Evolutionary conservation across 345 rosid species (phyloP), one percentile per base, ranked within the genome.

Genomic region (Murraya koenigii): DNA sequence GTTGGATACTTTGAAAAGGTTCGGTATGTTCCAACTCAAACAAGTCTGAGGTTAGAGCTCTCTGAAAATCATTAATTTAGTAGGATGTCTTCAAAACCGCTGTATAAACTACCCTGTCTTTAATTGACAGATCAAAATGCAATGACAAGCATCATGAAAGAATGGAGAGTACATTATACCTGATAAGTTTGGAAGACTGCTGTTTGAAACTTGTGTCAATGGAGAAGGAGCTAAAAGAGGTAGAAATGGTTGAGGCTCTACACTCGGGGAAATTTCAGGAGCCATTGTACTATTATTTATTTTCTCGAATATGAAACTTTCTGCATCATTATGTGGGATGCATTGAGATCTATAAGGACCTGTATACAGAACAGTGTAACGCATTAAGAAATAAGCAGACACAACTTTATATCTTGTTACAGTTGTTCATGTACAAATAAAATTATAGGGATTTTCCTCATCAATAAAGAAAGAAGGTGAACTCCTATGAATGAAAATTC

Each of bases 201-300:
- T 73, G 49, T 84, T 87, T 41, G 84, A 82, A 71, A 78, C 84
- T 61, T 89, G 88, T 69, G 77, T 80, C 84, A 87, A 66, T 9
- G 90, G 90, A 69, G 90, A 85, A 82, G 90, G 90, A 67, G 92
- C 90, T n/a, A 86, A 80, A 83, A 80, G 78, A 75, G 92, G 92
- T 47, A 87, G 87, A 82, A 89, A 82, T 2, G 92, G 90, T 73
- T 83, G 88, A 77, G 84, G 84, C 44, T 78, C 80, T 52, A 23
- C 66, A 33, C 76, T 70, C 3, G 86, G 82, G 26, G 86, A 79
- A 23, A 81, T 64, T 41, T 60, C 72, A 47, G 84, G 82, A 66
- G 86, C 32, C 66, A 75, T 39, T 54, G 79, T 52, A 38, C 55
- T 65, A 47, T 35, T 44, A 69, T 61, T 69, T 75, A 75, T 28